phyloP scores from a whole-genome alignment of 441 rosid genomes.

The Jatropha podagrica region DNA sequence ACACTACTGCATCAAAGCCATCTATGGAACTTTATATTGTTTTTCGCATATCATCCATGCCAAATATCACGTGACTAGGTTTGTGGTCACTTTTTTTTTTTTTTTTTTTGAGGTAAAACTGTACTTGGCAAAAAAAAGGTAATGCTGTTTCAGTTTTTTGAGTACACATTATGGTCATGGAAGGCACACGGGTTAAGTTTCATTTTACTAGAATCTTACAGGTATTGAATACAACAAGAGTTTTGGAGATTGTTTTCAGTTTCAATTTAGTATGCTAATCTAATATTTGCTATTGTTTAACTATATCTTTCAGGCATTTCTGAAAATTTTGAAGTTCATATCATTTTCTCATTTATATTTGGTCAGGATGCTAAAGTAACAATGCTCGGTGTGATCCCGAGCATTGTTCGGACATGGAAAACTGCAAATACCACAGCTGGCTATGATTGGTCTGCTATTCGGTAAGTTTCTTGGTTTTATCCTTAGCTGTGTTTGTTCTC shows the following conservation, averaged over 20 bases:
- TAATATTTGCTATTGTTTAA: conserved; percentile 1
- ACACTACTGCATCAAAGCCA: background rate
- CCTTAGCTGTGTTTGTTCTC: conserved; percentile 18
- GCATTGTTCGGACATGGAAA: conserved; percentile 90
- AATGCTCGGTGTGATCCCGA: conserved; percentile 95
- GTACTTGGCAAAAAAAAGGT: background rate
- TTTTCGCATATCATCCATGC: background rate
- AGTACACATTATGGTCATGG: background rate
- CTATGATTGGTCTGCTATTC: conserved; percentile 87
- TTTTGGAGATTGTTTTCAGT: background rate
- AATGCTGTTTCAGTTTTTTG: background rate
- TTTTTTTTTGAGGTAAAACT: background rate
- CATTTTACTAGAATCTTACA: background rate
- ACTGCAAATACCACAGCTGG: conserved; percentile 61
- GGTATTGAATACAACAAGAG: background rate
- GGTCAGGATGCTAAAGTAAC: conserved; percentile 87
- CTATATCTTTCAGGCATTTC: background rate
- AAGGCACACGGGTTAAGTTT: background rate
- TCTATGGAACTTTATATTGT: background rate
- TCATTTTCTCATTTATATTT: conserved; percentile 18
- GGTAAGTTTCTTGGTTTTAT: conserved; percentile 44
- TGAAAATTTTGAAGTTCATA: conserved; percentile 4
- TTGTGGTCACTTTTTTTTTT: background rate
- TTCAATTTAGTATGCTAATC: background rate
- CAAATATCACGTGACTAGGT: background rate